phyloP scores from a whole-genome alignment of 202 grass and related monocot species.

The Thinopyrum obtusiflorum region DNA sequence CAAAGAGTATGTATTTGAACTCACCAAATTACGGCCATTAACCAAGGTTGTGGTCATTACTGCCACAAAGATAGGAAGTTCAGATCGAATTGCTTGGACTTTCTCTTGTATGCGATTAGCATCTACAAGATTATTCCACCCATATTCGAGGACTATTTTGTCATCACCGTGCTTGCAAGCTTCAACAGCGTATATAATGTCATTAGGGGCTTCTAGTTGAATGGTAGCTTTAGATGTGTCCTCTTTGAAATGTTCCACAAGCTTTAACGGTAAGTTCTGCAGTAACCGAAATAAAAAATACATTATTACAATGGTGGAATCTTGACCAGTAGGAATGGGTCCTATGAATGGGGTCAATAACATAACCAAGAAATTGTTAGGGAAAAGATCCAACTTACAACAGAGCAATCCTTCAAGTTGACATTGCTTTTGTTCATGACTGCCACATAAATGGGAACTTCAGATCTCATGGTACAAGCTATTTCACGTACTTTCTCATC shows the following conservation, averaged over 20 bases:
- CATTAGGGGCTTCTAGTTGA: neutral
- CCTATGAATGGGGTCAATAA: neutral
- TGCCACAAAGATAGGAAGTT: neutral
- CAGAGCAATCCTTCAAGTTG: neutral
- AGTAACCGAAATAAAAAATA: neutral
- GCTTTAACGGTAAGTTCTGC: slow-evolving; percentile 12
- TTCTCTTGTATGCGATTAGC: neutral
- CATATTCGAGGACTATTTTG: neutral
- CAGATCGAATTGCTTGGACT: neutral
- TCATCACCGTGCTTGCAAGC: neutral
- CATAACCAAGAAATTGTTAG: neutral
- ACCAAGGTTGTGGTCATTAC: neutral
- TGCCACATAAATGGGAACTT: too few species aligned
- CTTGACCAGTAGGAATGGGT: neutral
- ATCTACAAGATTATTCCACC: slow-evolving; percentile 19
- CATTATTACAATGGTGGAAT: neutral
- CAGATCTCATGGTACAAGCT: too few species aligned
- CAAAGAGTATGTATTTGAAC: too few species aligned
- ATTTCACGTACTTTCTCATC: neutral
- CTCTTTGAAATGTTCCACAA: neutral
- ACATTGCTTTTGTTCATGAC: neutral
- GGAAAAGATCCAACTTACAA: neutral
- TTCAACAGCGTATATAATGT: neutral
- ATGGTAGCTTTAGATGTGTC: neutral
- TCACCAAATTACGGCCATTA: too few species aligned